A percentile compares a stretch with the other conserved stretches of the same genome.
Evolutionary conservation across 2,329 filamentous ascomycete genomes (phyloP).

Genomic region (Metarhizium anisopliae): DNA sequence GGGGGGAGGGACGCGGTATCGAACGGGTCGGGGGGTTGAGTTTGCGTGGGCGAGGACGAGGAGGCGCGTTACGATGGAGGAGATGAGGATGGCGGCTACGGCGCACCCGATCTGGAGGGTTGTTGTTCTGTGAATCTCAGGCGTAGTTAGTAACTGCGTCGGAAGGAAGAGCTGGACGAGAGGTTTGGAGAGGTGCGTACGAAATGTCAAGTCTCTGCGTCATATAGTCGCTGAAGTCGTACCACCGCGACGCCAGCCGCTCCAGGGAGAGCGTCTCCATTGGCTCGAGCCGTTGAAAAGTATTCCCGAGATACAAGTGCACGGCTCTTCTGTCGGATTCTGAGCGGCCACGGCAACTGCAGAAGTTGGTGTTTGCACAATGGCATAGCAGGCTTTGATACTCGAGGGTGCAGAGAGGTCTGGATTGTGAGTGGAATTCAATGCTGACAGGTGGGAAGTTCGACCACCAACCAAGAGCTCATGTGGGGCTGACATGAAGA

Average conservation of each 20-base stretch:
- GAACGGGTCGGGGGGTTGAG: conserved; percentile 33
- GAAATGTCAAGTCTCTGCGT: conserved; percentile 6
- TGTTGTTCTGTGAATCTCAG: conserved; percentile 11
- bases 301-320: not conserved
- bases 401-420: too few species aligned
- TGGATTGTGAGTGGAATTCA: too few species aligned
- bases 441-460: not conserved
- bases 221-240: conserved; percentile 1
- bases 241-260: conserved; percentile 6
- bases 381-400: not conserved
- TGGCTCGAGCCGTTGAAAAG: not conserved
- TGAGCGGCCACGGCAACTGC: not conserved
- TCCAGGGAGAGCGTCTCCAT: conserved; percentile 1
- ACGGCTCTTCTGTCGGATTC: not conserved
- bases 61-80: conserved; percentile 20
- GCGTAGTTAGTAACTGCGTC: not conserved
- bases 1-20: conserved; percentile 55
- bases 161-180: not conserved
- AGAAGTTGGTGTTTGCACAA: not conserved
- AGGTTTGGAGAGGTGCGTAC: not conserved
- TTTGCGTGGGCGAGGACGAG: conserved; percentile 11
- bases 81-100: conserved; percentile 17
- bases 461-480: not conserved
- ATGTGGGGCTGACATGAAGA: not conserved
- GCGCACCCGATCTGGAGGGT: conserved; percentile 16